Base-by-base conservation (phyloP, 2,329 filamentous ascomycete species). In the Scedosporium boydii region DNA sequence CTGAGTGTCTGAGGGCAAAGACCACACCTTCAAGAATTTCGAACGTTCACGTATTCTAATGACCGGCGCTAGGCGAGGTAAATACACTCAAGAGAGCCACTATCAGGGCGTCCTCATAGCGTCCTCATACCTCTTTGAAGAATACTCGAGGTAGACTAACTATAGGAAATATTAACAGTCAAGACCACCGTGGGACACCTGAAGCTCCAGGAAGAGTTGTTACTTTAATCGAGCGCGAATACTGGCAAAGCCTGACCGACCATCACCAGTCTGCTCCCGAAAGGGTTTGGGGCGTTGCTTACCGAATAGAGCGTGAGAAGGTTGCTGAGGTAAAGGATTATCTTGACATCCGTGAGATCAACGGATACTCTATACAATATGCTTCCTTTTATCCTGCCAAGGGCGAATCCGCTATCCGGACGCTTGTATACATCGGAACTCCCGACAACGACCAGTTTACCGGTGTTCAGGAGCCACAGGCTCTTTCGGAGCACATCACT, bases 261-360 rank as follows among this genome's bases (percentile, higher is more conserved):
- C 76, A 84, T 67, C 83, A 89, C 70, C 79, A 83, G 65, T 75
- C 79, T 34, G 84, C 81, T 29, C 83, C 82, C 63, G 83, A 84
- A 61, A 81, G 77, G 69, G 91, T 97, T 68, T 98, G 93, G 93
- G 95, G 95, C 63, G 90, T 91, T 16, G 95, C 93, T 66, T 96
- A 97, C 77, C 89, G 93, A 70, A 93, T 96, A 74, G 80, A 82
- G 29, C 75, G 87, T 6, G 79, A 84, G 1, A 83, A 87, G 67
- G 91, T 96, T 23, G 82, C 86, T 64, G 88, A 93, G 76, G 93
- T 97, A 3, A 88, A 90, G 68, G 83, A 87, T 63, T 97, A 97
- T 73, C 89, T 99, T 58, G 93, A 98, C 74, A 93, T 97, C 67
- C 88, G 95, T 56, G 95, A 99, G 76, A 96, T 98, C 71, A 96